Evolutionary conservation across 805 yeast species (phyloP).

Genomic region (Priceomyces melissophilus): DNA sequence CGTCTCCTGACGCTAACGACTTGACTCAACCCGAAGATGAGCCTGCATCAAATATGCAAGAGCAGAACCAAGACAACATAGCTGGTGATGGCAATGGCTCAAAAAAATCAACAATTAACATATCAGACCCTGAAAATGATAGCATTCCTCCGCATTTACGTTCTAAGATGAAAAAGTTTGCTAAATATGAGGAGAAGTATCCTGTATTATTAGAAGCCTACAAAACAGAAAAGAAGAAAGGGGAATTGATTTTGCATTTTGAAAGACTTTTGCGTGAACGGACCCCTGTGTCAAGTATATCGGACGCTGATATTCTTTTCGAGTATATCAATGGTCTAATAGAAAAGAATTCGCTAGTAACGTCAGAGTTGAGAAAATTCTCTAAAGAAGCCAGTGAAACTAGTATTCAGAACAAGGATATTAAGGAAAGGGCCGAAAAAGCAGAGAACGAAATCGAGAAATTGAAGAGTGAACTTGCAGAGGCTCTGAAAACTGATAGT

Average conservation of each 20-base stretch:
- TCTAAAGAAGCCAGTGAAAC: slow-evolving; percentile 25
- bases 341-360: slow-evolving; percentile 57
- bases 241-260: slow-evolving; percentile 55
- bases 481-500: not conserved
- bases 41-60: slow-evolving; percentile 10
- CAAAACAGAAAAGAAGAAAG: slow-evolving; percentile 70
- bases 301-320: slow-evolving; percentile 67
- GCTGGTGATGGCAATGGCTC: not conserved
- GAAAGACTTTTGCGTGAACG: slow-evolving; percentile 71
- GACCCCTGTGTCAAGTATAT: slow-evolving; percentile 75
- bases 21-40: slow-evolving; percentile 49
- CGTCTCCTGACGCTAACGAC: slow-evolving; percentile 47
- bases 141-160: slow-evolving; percentile 56
- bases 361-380: slow-evolving; percentile 59
- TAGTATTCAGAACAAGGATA: slow-evolving; percentile 8
- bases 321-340: slow-evolving; percentile 66
- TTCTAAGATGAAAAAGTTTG: slow-evolving; percentile 67
- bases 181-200: slow-evolving; percentile 86
- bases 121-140: slow-evolving; percentile 17
- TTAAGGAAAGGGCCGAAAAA: slow-evolving; percentile 6
- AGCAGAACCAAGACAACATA: slow-evolving; percentile 5
- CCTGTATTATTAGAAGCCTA: slow-evolving; percentile 84
- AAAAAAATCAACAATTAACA: slow-evolving; percentile 1
- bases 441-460: slow-evolving; percentile 1
- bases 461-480: not conserved